Percentiles rank a stretch among this genome's conserved stretches.
These are phyloP conservation scores for Phytophthora melonis DNA, from an alignment of 352 stramenopile species.

Conservation along the genomic window DNA sequence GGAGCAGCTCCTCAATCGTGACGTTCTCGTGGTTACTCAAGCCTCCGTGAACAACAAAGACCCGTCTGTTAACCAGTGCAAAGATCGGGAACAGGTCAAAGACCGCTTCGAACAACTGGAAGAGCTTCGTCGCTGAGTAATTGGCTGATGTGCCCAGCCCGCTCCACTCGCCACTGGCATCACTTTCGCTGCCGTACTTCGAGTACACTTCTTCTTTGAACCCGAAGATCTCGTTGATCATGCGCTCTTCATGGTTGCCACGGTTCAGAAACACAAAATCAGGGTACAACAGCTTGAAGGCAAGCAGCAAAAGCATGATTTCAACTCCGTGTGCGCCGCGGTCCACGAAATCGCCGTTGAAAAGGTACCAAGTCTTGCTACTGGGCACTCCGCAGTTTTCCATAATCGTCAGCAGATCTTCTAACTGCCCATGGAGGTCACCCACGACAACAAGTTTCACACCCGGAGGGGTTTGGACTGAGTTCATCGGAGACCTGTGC, in stretches of 20 bases:
- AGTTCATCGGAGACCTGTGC: slow-evolving; percentile 56
- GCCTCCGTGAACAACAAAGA: slow-evolving; percentile 93
- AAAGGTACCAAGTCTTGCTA: slow-evolving; percentile 92
- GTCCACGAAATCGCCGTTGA: slow-evolving; percentile 97
- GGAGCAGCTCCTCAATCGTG: slow-evolving; percentile 80
- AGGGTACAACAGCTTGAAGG: slow-evolving; percentile 89
- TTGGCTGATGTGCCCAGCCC: slow-evolving; percentile 54
- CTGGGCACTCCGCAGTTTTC: slow-evolving; percentile 88
- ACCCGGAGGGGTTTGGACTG: slow-evolving; percentile 64
- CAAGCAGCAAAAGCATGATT: slow-evolving; percentile 85
- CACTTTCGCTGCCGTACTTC: slow-evolving; percentile 64
- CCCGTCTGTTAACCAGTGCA: slow-evolving; percentile 81
- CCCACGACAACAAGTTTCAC: slow-evolving; percentile 89
- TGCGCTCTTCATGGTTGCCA: slow-evolving; percentile 94
- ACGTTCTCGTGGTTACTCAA: slow-evolving; percentile 88
- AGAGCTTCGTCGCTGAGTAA: slow-evolving; percentile 69
- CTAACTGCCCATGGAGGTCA: slow-evolving; percentile 92
- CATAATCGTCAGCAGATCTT: slow-evolving; percentile 93
- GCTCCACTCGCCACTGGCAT: slow-evolving; percentile 65
- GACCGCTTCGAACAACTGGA: slow-evolving; percentile 76
- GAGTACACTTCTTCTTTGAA: slow-evolving; percentile 82
- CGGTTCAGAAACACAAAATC: slow-evolving; percentile 91
- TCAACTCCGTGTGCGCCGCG: slow-evolving; percentile 90
- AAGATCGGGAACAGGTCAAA: slow-evolving; percentile 90
- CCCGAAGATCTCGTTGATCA: slow-evolving; percentile 92